Conservation (phyloP, 306 rosid species). For the Dalbergia cochinchinensis region DNA sequence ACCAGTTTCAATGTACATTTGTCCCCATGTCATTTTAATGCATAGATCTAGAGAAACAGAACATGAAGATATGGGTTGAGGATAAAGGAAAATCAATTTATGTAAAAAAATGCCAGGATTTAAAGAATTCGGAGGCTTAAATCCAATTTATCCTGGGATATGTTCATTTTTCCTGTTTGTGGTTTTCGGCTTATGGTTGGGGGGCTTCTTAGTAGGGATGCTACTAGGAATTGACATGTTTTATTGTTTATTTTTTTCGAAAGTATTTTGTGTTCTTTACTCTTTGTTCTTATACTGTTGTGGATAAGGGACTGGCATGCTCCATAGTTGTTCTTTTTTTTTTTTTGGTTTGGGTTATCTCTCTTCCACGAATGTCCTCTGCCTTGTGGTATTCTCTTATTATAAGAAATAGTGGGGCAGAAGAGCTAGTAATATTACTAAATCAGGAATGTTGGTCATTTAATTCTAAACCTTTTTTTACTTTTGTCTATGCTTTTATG, state of each 20-base stretch:
- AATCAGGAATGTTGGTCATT: neutral
- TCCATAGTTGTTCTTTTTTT: conserved; percentile 11
- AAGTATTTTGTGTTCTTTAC: neutral
- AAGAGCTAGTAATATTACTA: conserved; percentile 2
- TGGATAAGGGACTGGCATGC: neutral
- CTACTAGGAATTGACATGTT: neutral
- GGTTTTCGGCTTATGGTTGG: neutral
- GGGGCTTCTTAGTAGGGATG: neutral
- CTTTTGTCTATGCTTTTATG: conserved; percentile 18
- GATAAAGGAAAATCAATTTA: neutral
- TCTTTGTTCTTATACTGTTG: neutral
- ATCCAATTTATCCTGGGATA: neutral
- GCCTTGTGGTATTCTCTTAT: conserved; percentile 12
- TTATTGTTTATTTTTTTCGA: neutral
- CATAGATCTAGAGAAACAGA: neutral
- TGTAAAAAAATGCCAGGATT: neutral
- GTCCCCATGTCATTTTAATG: neutral
- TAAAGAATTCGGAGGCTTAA: neutral
- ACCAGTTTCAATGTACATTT: neutral
- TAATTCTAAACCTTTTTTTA: neutral
- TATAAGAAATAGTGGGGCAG: conserved; percentile 1
- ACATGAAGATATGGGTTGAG: neutral
- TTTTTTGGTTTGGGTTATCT: too few species aligned
- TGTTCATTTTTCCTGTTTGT: neutral
- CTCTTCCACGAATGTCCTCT: neutral